Conservation (phyloP, 139 green algal species). For the Nannochloris sp. region DNA sequence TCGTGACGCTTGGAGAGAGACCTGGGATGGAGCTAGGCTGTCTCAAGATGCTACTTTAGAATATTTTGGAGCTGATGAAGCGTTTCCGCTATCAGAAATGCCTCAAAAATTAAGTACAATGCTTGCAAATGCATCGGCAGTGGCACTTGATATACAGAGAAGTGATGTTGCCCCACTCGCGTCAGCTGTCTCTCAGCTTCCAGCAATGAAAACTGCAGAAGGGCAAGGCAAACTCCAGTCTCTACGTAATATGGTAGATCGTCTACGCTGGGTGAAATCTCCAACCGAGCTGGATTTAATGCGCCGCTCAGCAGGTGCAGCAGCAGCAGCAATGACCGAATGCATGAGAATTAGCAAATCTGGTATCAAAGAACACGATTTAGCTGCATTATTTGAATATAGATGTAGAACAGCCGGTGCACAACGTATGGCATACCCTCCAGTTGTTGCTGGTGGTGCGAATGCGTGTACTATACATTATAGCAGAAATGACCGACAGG, state of each 20-base stretch:
- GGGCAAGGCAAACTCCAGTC: conserved; percentile 17
- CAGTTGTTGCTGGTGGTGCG: conserved; percentile 56
- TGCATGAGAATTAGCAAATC: conserved; percentile 45
- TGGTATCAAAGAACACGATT: conserved; percentile 39
- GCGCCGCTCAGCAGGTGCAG: conserved; percentile 37
- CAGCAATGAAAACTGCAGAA: conserved; percentile 10
- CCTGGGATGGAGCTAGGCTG: conserved; percentile 45
- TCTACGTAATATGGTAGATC: conserved; percentile 43
- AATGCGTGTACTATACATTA: conserved; percentile 85
- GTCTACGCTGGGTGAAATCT: conserved; percentile 63
- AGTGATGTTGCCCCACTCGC: not conserved
- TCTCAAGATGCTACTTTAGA: conserved; percentile 26
- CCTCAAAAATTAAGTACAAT: conserved; percentile 1
- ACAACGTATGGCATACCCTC: conserved; percentile 62
- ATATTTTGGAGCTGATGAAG: conserved; percentile 63
- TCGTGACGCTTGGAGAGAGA: conserved; percentile 16
- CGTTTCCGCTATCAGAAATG: conserved; percentile 35
- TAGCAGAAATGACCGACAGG: conserved; percentile 68
- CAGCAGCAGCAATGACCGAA: conserved; percentile 35
- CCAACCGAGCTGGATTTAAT: conserved; percentile 55
- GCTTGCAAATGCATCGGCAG: not conserved
- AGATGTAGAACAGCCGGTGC: conserved; percentile 49
- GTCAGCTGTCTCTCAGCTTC: conserved; percentile 7
- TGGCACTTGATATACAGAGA: conserved; percentile 10
- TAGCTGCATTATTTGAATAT: conserved; percentile 67